Evolutionary conservation across 1,284 basidiomycete genomes (phyloP), one percentile per base, ranked within the genome.

Genomic region (Peniophora sp.): DNA sequence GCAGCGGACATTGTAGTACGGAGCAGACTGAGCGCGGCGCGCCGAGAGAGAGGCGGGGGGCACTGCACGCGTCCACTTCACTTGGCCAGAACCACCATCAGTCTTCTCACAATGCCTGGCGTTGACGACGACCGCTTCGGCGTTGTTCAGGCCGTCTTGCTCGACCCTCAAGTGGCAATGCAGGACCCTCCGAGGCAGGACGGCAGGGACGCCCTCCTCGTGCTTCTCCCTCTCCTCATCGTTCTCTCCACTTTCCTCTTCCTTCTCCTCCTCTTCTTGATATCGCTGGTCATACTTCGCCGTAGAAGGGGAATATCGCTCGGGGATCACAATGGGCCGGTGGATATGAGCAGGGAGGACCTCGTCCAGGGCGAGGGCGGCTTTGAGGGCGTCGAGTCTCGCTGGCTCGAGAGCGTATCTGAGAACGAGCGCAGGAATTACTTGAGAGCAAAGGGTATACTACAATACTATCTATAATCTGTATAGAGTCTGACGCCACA

Each of bases 171-270:
- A 16, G n/a, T 41, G 8, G 8, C 38, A n/a, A 16, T 6, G n/a
- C n/a, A 20, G n/a, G 38, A 41, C 38, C n/a, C 25, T 55, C 38
- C 51, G 57, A 46, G 53, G 49, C 57, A 61, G 48, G 54, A 59
- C 48, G 43, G 68, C 41, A 58, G 58, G 49, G 60, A 64, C 52
- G 58, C 60, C 56, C 50, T 66, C 47, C 53, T 59, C 61, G 81
- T 97, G 59, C 83, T 95, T 49, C 78, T 97, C 10, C 94, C 94
- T 23, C 79, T 97, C 53, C 82, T 97, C 63, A 89, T 97, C 67
- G 85, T 99, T 45, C 79, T 97, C 47, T 88, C 90, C 32, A 94
- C 92, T 1, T 86, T 99, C 58, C 81, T 99, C 53, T 89, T 98
- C 65, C 83, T 98, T 45, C 82, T 97, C 53, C 77, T 97, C 46